Base-by-base conservation (phyloP, 2,329 filamentous ascomycete genomes). In the Cladophialophora exuberans region DNA sequence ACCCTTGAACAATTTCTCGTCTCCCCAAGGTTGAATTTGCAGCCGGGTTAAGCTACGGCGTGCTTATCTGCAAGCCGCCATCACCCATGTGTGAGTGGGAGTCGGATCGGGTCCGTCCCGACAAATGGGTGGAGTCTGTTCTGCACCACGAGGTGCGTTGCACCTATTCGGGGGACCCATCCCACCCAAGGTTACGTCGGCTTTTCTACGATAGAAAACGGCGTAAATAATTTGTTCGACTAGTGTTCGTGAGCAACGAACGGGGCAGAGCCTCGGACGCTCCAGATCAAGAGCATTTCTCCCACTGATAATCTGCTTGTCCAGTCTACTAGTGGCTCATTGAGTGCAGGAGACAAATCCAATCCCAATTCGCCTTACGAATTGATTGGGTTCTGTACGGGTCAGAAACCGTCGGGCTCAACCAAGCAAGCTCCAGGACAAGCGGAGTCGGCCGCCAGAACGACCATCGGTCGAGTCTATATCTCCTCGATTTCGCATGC, bases 31-130 rank as follows among this genome's bases (percentile, higher is more conserved):
- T 22, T 44, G 41, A 28, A 39, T n/a, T 15, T 10, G 15, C 11
- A 17, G 36, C 9, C 18, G 15, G 36, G 18, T 10, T 39, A 3
- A 9, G 10, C 11, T 9, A 15, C 13, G 2, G 2, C 36, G 36
- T 10, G 18, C 13, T n/a, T 26, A 7, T 11, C 28, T 10, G 17
- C 18, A 13, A 30, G 17, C 20, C 7, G 26, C 15, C 5, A 6
- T 25, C 22, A 15, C 20, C 20, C 13, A 6, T 15, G 41, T 17
- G 4, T 6, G 18, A 23, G 41, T 23, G 4, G 23, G 18, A 4
- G 23, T 50, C 47, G 47, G 47, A 30, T 50, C 47, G 47, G 47
- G 18, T 25, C 23, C 47, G 35, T 39, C 7, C 47, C 47, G 47
- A 42, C 47, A 30, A 42, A 2, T 10, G 15, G 15, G 35, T 6